Evolutionary conservation across 768 basidiomycete species (phyloP), one percentile per base, ranked within the genome.

Genomic region (Epithele typhae): DNA sequence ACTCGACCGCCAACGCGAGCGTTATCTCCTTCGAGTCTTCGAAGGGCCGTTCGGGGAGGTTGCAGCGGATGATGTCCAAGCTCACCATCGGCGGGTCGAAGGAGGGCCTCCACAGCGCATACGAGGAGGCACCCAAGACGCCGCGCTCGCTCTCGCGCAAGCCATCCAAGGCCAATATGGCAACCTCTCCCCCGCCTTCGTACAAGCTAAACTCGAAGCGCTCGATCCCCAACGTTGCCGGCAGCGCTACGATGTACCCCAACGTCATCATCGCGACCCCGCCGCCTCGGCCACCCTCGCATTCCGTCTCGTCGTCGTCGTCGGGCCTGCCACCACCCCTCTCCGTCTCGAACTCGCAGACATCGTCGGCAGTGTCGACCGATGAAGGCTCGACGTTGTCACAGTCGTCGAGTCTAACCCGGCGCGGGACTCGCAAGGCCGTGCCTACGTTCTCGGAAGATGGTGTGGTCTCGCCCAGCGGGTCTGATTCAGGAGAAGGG

Each of bases 1-100:
- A 42, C 48, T 51, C 27, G 35, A 49, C 53, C 38, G 59, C 69
- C 11, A 61, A 69, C 38, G 74, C 75, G 21, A 70, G 68, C 44
- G 61, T 64, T 6, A 76, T 77, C 47, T 70, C 73, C 21, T 55
- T 69, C 23, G 61, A 63, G 46, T 64, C 70, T 59, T 49, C 59
- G 52, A 48, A 68, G 64, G 57, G 48, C 66, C 67, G 54, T 44
- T 61, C 73, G 45, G 79, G 79, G 39, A 76, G 87, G 21, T 67
- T 92, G 49, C 84, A 85, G 64, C 78, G 82, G 52, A 90, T 93
- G 82, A 86, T 93, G 56, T 90, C 88, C 17, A 84, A 81, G 56
- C 69, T 92, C 22, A 82, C 78, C 30, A 61, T 60, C 17, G 58
- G 58, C 32, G 59, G 57, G 30, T 65, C 57, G 35, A 68, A 79